Base-by-base conservation (phyloP, 2,329 filamentous ascomycete genomes). In the Penicillium nordicum region DNA sequence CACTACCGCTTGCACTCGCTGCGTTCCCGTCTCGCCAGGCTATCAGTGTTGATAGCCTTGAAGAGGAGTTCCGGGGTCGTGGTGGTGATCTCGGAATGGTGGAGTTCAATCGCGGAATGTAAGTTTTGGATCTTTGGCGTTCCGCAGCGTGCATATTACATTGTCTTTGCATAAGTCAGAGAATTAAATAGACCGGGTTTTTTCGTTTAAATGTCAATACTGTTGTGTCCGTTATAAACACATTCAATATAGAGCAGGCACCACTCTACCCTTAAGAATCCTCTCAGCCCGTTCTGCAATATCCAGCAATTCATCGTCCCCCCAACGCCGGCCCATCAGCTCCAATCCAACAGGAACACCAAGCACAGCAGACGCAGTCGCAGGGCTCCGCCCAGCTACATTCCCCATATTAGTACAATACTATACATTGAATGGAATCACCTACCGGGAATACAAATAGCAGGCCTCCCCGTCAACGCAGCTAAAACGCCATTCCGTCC, bases 81-180 rank as follows among this genome's bases (percentile, higher is more conserved):
- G 92, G 91, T 32, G 93, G 92, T 0, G 83, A 88, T 61, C 83
- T 84, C 53, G 92, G 90, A 0, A 80, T 91, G 79, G 89, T 99
- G n/a, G 90, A 95, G 72, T 97, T 99, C 76, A 97, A 99, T 75
- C 85, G 94, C 69, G 94, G 94, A 12, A 93, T 99, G 67, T 97
- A 78, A 76, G n/a, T 40, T 42, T 50, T 53, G 36, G 25, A 32
- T 23, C 23, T 46, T 32, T 4, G 53, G 53, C 29, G 48, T 55
- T 55, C 30, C 21, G 36, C 44, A 53, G 51, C 51, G 53, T 52
- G 53, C 53, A 52, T 50, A 52, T 55, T 29, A 41, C 36, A 49
- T 53, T 34, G 16, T 37, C 50, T 46, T 52, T 52, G 50, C 42
- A 40, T 38, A 32, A 29, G 49, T 43, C 38, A 34, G 16, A 44